A percentile compares a stretch with the other conserved stretches of the same genome.
Evolutionary conservation across 2,329 filamentous ascomycete genomes (phyloP).

Genomic region (Arthrobotrys musiformis): DNA sequence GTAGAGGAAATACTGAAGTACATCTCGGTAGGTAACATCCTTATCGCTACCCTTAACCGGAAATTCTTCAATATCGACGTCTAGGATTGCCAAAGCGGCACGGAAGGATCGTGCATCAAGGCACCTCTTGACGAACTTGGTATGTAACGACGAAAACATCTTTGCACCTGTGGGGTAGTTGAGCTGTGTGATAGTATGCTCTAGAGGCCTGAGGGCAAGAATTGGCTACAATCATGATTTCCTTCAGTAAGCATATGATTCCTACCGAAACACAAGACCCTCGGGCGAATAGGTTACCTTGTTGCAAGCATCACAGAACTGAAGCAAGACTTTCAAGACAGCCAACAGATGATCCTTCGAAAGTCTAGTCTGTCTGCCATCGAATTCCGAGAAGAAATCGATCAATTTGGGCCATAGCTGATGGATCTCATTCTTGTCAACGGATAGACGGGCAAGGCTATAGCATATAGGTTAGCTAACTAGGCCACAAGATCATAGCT

Average conservation of each 20-base stretch:
- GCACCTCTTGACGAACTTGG: slow-evolving; percentile 59
- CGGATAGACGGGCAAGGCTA: slow-evolving; percentile 35
- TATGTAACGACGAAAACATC: slow-evolving; percentile 60
- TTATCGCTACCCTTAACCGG: slow-evolving; percentile 57
- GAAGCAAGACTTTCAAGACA: slow-evolving; percentile 64
- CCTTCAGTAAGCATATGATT: slow-evolving; percentile 1
- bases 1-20: slow-evolving; percentile 60
- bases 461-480: slow-evolving; percentile 30
- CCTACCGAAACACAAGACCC: not conserved
- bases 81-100: slow-evolving; percentile 59
- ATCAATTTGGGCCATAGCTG: slow-evolving; percentile 57
- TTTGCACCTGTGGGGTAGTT: slow-evolving; percentile 57
- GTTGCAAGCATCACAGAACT: slow-evolving; percentile 56
- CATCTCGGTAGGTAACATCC: slow-evolving; percentile 58
- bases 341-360: slow-evolving; percentile 65
- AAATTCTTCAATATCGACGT: slow-evolving; percentile 59
- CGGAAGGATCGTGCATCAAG: slow-evolving; percentile 59
- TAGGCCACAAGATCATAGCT: slow-evolving; percentile 30
- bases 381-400: slow-evolving; percentile 62
- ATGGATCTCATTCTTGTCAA: slow-evolving; percentile 46
- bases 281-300: slow-evolving; percentile 44
- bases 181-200: slow-evolving; percentile 59
- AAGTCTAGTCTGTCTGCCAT: slow-evolving; percentile 69
- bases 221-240: slow-evolving; percentile 56
- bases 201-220: slow-evolving; percentile 58